Percentiles rank a stretch among this genome's conserved stretches.
Evolutionary conservation across 75 land plant species (phyloP).

Genomic region (Cryptomeria japonica): DNA sequence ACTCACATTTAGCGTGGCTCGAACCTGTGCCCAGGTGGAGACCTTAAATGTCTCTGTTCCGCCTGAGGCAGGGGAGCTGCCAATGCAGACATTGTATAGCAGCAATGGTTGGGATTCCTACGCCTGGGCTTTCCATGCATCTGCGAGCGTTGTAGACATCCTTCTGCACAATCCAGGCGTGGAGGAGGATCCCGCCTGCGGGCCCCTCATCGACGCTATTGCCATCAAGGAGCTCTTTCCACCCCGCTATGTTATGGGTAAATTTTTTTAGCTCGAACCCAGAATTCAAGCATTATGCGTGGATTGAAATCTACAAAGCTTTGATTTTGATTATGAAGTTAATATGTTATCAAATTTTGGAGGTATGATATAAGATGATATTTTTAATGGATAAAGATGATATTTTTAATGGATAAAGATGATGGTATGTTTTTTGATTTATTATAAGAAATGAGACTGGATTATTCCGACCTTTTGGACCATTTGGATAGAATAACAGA

Average conservation of each 20-base stretch:
- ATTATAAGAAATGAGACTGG: no score
- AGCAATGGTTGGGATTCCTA: slow-evolving; percentile 42
- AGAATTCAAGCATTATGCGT: no score
- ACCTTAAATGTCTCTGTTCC: slow-evolving; percentile 52
- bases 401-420: no score
- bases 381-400: no score
- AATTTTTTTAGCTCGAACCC: background rate
- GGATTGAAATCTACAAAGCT: no score
- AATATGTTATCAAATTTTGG: no score
- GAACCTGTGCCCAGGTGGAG: slow-evolving; percentile 66
- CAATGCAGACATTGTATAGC: slow-evolving; percentile 34
- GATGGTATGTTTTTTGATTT: no score
- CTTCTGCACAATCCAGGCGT: slow-evolving; percentile 52
- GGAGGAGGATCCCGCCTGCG: slow-evolving; percentile 66
- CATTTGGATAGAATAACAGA: no score
- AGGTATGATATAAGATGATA: no score
- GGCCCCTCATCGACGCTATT: slow-evolving; percentile 52
- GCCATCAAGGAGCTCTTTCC: slow-evolving; percentile 38
- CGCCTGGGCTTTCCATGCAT: slow-evolving; percentile 57
- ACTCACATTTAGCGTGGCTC: slow-evolving; percentile 54
- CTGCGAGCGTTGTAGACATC: slow-evolving; percentile 5
- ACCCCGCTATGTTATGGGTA: slow-evolving; percentile 23
- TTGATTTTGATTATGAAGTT: no score
- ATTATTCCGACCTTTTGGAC: no score
- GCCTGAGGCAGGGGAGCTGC: slow-evolving; percentile 22